Evolutionary conservation across 2,329 filamentous ascomycete genomes (phyloP), one percentile per base, ranked within the genome.

Genomic region (Sporothrix phasma): DNA sequence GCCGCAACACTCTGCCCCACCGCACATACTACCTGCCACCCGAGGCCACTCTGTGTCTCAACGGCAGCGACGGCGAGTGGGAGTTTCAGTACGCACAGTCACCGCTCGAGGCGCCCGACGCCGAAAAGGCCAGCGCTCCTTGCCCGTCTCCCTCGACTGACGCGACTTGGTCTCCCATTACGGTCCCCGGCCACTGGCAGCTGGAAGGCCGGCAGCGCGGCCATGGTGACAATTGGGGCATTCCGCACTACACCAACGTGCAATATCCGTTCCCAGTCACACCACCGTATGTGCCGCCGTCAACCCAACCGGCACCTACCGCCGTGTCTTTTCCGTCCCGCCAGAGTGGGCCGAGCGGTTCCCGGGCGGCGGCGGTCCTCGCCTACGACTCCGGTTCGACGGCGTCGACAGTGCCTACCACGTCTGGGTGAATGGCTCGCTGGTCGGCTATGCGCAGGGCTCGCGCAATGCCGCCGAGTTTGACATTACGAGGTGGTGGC

Each of bases 321-420:
- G 80, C 15, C 80, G 80, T 10, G 74, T 72, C 3, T 87, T 88
- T 68, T 69, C 74, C 1, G 76, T 87, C 3, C 84, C 84, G 0
- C 63, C 73, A 2, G 72, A 74, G 7, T 83, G 80, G 76, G 15
- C 19, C 0, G 71, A 74, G 63, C 71, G 68, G 5, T 83, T 54
- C 11, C 59, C 59, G n/a, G 49, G 51, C n/a, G 41, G 37, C 22
- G 41, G 26, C 15, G 41, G 37, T 15, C 47, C 63, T 1, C 56
- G 87, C 67, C 73, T 89, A 19, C 78, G 86, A 17, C 74, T 90
- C 24, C 78, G 87, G 11, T 90, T 89, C 66, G 87, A 90, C 63
- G 88, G 88, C 1, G 87, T 90, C 0, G 87, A 90, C 69, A 86
- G 84, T 69, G 84, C 87, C 0, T 90, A 87, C 69, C 86, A 89